phyloP scores from a whole-genome alignment of 805 yeast genomes.

The Blastobotrys terrestris region DNA sequence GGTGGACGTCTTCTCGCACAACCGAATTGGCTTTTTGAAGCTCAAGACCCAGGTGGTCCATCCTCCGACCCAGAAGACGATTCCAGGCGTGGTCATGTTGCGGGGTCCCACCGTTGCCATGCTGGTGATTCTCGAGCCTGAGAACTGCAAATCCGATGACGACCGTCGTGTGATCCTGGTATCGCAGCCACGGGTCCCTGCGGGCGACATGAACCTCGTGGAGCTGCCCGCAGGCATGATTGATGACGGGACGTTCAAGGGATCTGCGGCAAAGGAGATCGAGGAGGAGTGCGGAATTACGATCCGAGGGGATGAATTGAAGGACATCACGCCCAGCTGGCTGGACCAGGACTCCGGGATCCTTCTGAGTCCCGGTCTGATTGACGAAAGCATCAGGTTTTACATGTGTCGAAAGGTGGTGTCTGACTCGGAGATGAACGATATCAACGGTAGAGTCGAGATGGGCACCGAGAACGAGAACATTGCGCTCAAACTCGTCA shows the following conservation, averaged over 20 bases:
- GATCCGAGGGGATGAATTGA: conserved; percentile 16
- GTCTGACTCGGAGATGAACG: conserved; percentile 9
- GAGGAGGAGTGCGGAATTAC: conserved; percentile 26
- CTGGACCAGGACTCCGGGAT: conserved; percentile 12
- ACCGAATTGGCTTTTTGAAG: conserved; percentile 23
- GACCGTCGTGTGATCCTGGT: conserved; percentile 15
- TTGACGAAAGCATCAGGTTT: conserved; percentile 13
- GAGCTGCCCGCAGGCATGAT: conserved; percentile 29
- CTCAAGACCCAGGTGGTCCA: conserved; percentile 20
- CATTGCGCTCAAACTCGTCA: conserved; percentile 8
- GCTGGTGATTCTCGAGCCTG: conserved; percentile 18
- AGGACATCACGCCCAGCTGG: conserved; percentile 10
- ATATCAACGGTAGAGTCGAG: conserved; percentile 8
- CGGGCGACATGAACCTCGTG: conserved; percentile 17
- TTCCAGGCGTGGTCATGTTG: conserved; percentile 26
- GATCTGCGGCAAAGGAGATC: conserved; percentile 25
- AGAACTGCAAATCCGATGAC: conserved; percentile 11
- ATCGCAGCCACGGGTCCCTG: conserved; percentile 25
- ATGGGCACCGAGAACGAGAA: conserved; percentile 11
- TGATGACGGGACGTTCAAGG: conserved; percentile 21
- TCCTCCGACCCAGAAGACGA: conserved; percentile 10
- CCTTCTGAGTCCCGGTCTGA: conserved; percentile 19
- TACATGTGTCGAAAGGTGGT: conserved; percentile 5
- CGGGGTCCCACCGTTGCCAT: conserved; percentile 25
- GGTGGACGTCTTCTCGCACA: conserved; percentile 19